A percentile compares a stretch with the other conserved stretches of the same genome.
phyloP scores from a whole-genome alignment of 2,329 filamentous ascomycete genomes.

The Fusarium avenaceum region DNA sequence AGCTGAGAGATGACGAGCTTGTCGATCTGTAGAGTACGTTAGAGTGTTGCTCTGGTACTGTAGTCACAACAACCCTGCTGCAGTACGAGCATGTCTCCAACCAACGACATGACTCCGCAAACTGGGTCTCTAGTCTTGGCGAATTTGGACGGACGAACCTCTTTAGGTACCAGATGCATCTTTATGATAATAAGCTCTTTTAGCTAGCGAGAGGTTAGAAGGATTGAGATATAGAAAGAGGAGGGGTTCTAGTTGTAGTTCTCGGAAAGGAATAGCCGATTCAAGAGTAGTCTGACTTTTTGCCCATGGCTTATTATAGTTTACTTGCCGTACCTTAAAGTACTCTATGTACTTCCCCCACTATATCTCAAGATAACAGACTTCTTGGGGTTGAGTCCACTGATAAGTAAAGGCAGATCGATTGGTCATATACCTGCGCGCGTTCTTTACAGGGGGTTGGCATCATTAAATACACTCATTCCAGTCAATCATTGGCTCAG shows the following conservation, averaged over 20 bases:
- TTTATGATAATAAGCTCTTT: conserved; percentile 26
- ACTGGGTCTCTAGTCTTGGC: conserved; percentile 32
- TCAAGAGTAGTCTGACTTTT: conserved; percentile 34
- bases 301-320: conserved; percentile 24
- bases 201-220: neutral
- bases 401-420: conserved; percentile 30
- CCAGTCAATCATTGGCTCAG: conserved; percentile 18
- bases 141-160: conserved; percentile 56
- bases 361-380: conserved; percentile 29
- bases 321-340: neutral
- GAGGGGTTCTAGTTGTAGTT: conserved; percentile 13
- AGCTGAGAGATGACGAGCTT: conserved; percentile 95
- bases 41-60: conserved; percentile 17
- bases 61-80: conserved; percentile 35
- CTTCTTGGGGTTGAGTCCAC: conserved; percentile 17
- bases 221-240: neutral
- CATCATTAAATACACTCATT: conserved; percentile 19
- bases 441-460: conserved; percentile 15
- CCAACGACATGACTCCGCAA: conserved; percentile 24
- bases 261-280: conserved; percentile 35
- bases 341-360: conserved; percentile 22
- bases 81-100: conserved; percentile 24
- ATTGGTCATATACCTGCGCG: conserved; percentile 29
- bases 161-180: conserved; percentile 65
- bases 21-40: conserved; percentile 75